Conservation (phyloP, 441 rosid genomes). For the Pelargonium hybrid region DNA sequence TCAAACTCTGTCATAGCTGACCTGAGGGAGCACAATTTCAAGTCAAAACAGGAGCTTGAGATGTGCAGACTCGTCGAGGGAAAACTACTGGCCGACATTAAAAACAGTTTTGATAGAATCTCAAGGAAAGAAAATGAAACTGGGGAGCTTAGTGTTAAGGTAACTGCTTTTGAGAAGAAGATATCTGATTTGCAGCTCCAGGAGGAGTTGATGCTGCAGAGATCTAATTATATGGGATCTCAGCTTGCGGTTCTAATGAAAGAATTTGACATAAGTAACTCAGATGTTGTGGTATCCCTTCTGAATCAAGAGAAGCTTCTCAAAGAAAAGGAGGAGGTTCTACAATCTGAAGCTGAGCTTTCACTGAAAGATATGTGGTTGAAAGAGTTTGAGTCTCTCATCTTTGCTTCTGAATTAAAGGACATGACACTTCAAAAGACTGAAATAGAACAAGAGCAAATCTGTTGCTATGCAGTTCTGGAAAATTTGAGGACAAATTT, state of each 20-base stretch:
- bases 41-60: slow-evolving; percentile 73
- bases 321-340: slow-evolving; percentile 39
- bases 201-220: slow-evolving; percentile 88
- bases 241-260: slow-evolving; percentile 67
- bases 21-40: slow-evolving; percentile 66
- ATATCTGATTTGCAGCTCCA: slow-evolving; percentile 62
- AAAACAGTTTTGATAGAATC: slow-evolving; percentile 63
- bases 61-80: slow-evolving; percentile 67
- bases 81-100: slow-evolving; percentile 75
- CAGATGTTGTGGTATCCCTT: slow-evolving; percentile 40
- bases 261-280: slow-evolving; percentile 60
- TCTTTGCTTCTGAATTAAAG: slow-evolving; percentile 42
- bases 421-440: slow-evolving; percentile 37
- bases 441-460: slow-evolving; percentile 29
- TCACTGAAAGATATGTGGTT: slow-evolving; percentile 37
- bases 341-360: slow-evolving; percentile 51
- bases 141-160: slow-evolving; percentile 45
- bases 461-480: slow-evolving; percentile 27
- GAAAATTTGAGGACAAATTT: slow-evolving; percentile 46
- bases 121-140: slow-evolving; percentile 78
- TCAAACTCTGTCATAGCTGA: slow-evolving; percentile 62
- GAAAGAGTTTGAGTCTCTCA: slow-evolving; percentile 65
- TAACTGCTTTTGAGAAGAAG: slow-evolving; percentile 62
- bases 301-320: slow-evolving; percentile 48
- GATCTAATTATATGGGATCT: slow-evolving; percentile 69